These are phyloP conservation scores for Apophysomyces elegans DNA, from an alignment of 371 early-diverging fungal genomes.

Conservation along the genomic window DNA sequence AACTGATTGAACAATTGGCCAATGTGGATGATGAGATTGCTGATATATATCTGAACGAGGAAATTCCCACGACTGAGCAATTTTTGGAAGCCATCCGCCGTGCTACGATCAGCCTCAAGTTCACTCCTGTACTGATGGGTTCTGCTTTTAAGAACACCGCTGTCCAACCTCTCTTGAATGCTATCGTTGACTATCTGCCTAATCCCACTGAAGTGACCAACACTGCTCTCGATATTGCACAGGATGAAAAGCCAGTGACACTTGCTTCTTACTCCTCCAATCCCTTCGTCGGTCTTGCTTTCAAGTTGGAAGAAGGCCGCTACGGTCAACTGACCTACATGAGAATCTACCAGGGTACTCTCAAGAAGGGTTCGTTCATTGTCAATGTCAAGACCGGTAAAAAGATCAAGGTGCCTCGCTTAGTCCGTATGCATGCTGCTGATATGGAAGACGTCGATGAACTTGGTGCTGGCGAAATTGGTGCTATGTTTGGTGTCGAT, in stretches of 20 bases:
- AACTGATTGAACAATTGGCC: constrained; percentile 83
- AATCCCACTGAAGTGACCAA: constrained; percentile 78
- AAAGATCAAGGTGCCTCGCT: constrained; percentile 92
- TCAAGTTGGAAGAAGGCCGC: constrained; percentile 94
- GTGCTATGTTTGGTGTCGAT: constrained; percentile 98
- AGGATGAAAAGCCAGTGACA: constrained; percentile 69
- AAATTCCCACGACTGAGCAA: constrained; percentile 72
- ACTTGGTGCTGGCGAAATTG: constrained; percentile 96
- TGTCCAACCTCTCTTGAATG: constrained; percentile 81
- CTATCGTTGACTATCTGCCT: constrained; percentile 77
- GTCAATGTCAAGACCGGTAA: constrained; percentile 92
- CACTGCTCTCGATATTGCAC: constrained; percentile 73
- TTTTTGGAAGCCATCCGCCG: constrained; percentile 78
- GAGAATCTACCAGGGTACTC: constrained; percentile 94
- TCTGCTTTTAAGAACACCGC: constrained; percentile 89
- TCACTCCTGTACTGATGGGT: constrained; percentile 88
- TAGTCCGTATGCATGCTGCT: constrained; percentile 98
- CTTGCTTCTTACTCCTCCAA: constrained; percentile 62
- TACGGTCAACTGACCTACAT: constrained; percentile 97
- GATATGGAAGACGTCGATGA: constrained; percentile 98
- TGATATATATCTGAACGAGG: constrained; percentile 82
- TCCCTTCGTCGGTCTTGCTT: constrained; percentile 91
- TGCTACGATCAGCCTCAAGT: constrained; percentile 77
- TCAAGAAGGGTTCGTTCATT: constrained; percentile 87
- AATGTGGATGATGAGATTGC: constrained; percentile 89